Evolutionary conservation across 192 early-diverging fungal genomes (phyloP), one percentile per base, ranked within the genome.

Genomic region (Spizellomyces sp.): DNA sequence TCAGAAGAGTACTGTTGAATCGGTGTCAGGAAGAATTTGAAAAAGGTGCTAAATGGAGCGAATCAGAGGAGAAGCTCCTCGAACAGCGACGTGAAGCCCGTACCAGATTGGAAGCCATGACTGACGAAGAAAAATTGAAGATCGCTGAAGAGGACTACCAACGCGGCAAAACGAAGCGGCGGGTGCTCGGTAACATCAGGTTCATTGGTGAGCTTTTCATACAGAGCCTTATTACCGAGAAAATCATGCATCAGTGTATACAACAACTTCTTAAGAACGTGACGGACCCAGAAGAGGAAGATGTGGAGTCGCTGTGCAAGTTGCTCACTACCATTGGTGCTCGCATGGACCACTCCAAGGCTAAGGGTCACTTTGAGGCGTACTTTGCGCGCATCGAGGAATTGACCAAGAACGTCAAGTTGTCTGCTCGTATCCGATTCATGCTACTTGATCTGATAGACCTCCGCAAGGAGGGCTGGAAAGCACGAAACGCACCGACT

Each of bases 181-280:
- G 92, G 27, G 93, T 92, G 27, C 90, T 99, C 58, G 96, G 96
- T 65, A 88, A 98, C 76, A 91, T 96, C 14, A 79, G 86, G 52
- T 97, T 98, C 74, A 95, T 99, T 67, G 95, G 98, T 69, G 94
- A 98, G 79, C 86, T 99, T 55, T 99, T 94, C 89, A 91, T 93
- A 77, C 77, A 90, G 52, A 78, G 83, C 47, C 92, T 99, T 83
- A 85, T 99, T 73, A 93, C 94, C 6, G 91, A 94, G 69, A 92
- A 92, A 81, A 95, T 99, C 59, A 98, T 99, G 89, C 92, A 95
- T 74, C 15, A 52, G 48, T 99, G 97, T 77, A 83, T 99, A 69
- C 84, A 83, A 61, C 88, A 90, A 58, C 87, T 99, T 65, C 80
- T 96, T 71, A 73, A 76, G 56, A 87, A 87, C 76, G 81, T 87